These are phyloP conservation scores for Boletus subparvulus DNA, from an alignment of 768 basidiomycete species.

Conservation along the genomic window DNA sequence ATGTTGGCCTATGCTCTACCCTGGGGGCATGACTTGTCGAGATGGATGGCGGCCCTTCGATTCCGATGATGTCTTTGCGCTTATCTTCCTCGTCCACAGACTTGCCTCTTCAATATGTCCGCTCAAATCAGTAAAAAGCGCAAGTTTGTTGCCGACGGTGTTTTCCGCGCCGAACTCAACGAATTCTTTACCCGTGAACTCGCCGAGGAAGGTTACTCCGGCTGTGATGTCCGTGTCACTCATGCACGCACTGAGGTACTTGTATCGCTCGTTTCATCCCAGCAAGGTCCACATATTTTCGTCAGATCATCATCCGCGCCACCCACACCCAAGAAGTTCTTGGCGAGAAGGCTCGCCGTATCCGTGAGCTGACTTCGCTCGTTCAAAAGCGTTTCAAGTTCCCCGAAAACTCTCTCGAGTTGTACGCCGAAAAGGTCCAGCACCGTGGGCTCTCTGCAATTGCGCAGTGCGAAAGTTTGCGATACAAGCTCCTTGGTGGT, in stretches of 20 bases:
- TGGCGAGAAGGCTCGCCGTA: conserved; percentile 98
- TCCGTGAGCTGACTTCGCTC: conserved; percentile 96
- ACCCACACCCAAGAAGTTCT: conserved; percentile 99
- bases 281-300: background rate
- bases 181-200: conserved; percentile 99
- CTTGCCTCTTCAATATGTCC: conserved; percentile 56
- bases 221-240: conserved; percentile 99
- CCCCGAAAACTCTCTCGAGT: conserved; percentile 97
- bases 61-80: conserved; percentile 20
- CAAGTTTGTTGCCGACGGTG: conserved; percentile 98
- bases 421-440: conserved; percentile 99
- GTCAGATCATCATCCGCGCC: conserved; percentile 96
- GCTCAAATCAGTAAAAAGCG: conserved; percentile 95
- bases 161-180: conserved; percentile 97
- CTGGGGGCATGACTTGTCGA: background rate
- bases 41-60: conserved; percentile 21
- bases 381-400: conserved; percentile 99
- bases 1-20: background rate
- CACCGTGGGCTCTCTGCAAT: conserved; percentile 97
- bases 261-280: background rate
- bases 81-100: conserved; percentile 23
- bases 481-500: conserved; percentile 99
- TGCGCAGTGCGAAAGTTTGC: conserved; percentile 96
- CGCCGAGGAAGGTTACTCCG: conserved; percentile 99
- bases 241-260: conserved; percentile 95